Base-by-base conservation (phyloP, 768 basidiomycete species). In the Podaxis sp. region DNA sequence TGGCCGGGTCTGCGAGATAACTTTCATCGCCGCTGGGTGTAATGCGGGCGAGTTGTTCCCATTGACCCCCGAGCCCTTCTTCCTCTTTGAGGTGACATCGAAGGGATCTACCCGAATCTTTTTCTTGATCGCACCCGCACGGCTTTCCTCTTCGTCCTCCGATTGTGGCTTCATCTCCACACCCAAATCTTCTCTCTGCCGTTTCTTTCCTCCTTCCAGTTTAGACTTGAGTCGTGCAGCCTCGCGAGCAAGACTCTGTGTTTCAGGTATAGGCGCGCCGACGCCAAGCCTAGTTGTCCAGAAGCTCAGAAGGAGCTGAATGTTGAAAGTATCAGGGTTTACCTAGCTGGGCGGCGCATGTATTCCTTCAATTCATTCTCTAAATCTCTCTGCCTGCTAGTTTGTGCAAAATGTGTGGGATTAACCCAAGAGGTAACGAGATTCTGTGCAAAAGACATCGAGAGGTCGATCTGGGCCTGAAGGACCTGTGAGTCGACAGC, bases 401-500 rank as follows among this genome's bases (percentile, higher is more conserved):
- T 73, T 60, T 68, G 73, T 27, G 76, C 68, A 47, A 77, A 68
- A 57, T 74, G 76, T n/a, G 69, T 73, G 35, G 87, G 82, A 65
- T 84, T 83, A 65, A 93, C 77, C 91, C 91, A 93, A 57, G 91
- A 89, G 21, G 88, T 79, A 47, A 90, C 84, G 66, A 92, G 78
- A 69, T 83, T 79, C 64, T 91, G 83, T 1, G 87, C 85, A 71
- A 86, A 84, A 4, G 90, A 86, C 84, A 92, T 84, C 21, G 90
- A 85, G 67, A 90, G 74, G 71, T 93, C 88, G 55, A 92, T 85
- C 73, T 89, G 89, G n/a, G 90, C 90, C 71, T 92, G 91, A 42
- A 93, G 76, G 36, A 82, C 76, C 67, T 90, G 88, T 52, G 77
- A 65, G 68, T 91, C 87, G 48, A 90, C 77, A 42, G 81, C 79